Evolutionary conservation across 441 rosid genomes (phyloP), one percentile per base, ranked within the genome.

Genomic region (Populus hybrid): DNA sequence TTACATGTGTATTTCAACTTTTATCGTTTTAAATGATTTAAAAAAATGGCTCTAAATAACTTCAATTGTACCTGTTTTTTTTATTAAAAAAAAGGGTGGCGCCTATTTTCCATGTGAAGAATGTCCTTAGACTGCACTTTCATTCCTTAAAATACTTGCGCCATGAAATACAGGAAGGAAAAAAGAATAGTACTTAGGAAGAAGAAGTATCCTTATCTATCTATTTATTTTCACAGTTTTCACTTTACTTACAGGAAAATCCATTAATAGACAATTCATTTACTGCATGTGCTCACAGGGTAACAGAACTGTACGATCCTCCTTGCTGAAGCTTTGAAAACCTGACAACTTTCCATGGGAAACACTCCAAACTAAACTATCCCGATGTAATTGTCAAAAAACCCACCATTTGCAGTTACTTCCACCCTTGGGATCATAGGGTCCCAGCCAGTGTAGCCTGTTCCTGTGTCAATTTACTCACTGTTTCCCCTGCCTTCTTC

Each of bases 241-340:
- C 78, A 42, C 75, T 11, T 64, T 34, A 40, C 34, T 36, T 26
- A 7, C 30, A 10, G 71, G 59, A 57, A 70, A 77, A 77, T 67
- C 74, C 70, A 77, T 10, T 28, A 78, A 73, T 42, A 46, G 77
- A 87, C 81, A 57, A 71, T 72, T 80, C 86, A 78, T 81, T 83
- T 74, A 83, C 21, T 85, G 36, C 8, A 6, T 34, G 81, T 6
- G 71, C 67, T 71, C 70, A 40, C 78, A 83, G 86, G 11, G 77
- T 67, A 80, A 77, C 84, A 82, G 78, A 57, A 83, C 77, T 82
- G 88, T 82, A 84, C 87, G 18, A 53, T 76, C 70, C 28, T 76
- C 70, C 28, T 71, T 53, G 69, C 73, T 71, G 78, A 34, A 36
- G 18, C 61, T 32, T 42, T 78, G 81, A 79, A 82, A 82, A 57